Base-by-base conservation (phyloP, 2,329 filamentous ascomycete genomes). In the Neonectria neomacrospora region DNA sequence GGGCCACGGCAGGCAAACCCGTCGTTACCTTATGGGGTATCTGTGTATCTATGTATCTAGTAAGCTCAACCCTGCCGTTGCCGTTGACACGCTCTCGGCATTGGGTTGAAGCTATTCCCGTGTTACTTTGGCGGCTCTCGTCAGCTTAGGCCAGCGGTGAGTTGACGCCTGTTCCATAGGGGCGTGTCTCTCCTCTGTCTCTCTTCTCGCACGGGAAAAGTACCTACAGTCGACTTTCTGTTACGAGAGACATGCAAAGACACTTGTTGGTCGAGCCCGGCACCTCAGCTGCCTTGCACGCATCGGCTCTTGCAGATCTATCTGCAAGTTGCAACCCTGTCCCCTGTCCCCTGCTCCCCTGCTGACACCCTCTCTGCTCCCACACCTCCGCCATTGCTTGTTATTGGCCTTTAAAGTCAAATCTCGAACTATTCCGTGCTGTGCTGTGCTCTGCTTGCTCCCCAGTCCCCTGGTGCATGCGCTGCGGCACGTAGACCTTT, bases 291-390 rank as follows among this genome's bases (percentile, higher is more conserved):
- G 11, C 28, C n/a, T 32, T 50, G 47, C 28, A 50, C 32, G 47
- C 28, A 50, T 32, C 28, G 26, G 47, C 47, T 50, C n/a, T 50
- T 50, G 47, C n/a, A 50, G 47, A 32, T 50, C 47, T 18, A 32
- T 50, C 47, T 18, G 47, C 47, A 50, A 26, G 23, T 28, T 12
- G 47, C 47, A 50, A 6, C 18, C 26, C 47, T 50, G 23, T 2
- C 22, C 22, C 42, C 42, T 9, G 18, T 11, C 20, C 12, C 26
- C 34, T 50, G 47, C 47, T 11, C 20, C 12, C 26, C 34, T 50
- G 47, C 47, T 50, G 44, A 26, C 44, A 16, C 42, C 22, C 22
- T 14, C 22, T 5, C 28, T 32, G 34, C 34, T 8, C 34, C 34
- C 26, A 50, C 47, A 14, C n/a, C 47, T 30, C 26, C n/a, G n/a